Percentiles rank a stretch among this genome's conserved stretches.
phyloP scores from a whole-genome alignment of 306 rosid species.

The Rosa rugosa region DNA sequence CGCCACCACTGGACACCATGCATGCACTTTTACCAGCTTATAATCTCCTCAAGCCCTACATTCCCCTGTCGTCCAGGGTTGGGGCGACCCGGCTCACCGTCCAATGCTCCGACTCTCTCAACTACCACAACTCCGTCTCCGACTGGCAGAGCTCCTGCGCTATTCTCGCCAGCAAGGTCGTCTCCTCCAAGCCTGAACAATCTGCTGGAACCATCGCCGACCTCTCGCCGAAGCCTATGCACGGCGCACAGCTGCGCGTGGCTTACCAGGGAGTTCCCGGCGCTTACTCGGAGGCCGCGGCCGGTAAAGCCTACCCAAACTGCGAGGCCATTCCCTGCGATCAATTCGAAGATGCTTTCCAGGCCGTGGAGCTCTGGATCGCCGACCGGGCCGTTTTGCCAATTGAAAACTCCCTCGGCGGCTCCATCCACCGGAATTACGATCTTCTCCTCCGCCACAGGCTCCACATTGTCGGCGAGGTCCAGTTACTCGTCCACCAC shows the following conservation, averaged over 20 bases:
- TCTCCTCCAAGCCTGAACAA: constrained; percentile 47
- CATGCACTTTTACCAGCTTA: constrained; percentile 54
- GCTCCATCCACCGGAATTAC: constrained; percentile 92
- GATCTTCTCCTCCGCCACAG: constrained; percentile 97
- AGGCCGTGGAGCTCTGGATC: constrained; percentile 96
- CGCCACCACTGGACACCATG: constrained; percentile 72
- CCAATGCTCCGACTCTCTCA: constrained; percentile 45
- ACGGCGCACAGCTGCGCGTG: constrained; percentile 80
- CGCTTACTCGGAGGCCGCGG: constrained; percentile 96
- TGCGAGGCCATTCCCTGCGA: constrained; percentile 98
- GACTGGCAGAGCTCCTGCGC: constrained; percentile 97
- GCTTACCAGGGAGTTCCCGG: constrained; percentile 98
- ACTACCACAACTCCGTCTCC: constrained; percentile 45
- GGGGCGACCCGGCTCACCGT: constrained; percentile 30
- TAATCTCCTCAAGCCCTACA: constrained; percentile 26
- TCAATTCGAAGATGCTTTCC: constrained; percentile 94
- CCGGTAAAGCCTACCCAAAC: constrained; percentile 87
- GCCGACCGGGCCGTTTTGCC: constrained; percentile 95
- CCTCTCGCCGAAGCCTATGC: constrained; percentile 94
- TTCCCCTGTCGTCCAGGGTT: constrained; percentile 1
- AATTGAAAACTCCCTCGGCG: constrained; percentile 89
- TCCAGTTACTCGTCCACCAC: constrained; percentile 90
- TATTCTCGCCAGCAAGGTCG: constrained; percentile 75
- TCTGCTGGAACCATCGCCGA: constrained; percentile 61
- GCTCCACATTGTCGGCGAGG: constrained; percentile 97